These are phyloP conservation scores for Martensiomyces pterosporus DNA, from an alignment of 192 early-diverging fungal species.

Conservation along the genomic window DNA sequence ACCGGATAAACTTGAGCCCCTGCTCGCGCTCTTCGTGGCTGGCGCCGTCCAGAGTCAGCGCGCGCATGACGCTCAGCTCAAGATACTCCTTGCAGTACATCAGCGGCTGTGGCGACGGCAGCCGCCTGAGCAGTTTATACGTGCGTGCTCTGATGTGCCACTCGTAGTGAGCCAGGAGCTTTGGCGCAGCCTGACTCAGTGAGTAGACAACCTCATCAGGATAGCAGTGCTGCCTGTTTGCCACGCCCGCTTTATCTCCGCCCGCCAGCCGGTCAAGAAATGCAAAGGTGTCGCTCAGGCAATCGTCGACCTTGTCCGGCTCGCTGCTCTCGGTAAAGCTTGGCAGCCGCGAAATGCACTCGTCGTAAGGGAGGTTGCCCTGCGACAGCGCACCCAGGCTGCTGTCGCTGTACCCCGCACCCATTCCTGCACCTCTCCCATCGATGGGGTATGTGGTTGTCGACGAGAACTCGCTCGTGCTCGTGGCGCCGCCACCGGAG, in stretches of 20 bases:
- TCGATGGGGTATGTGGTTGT: background rate
- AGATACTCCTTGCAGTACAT: constrained; percentile 35
- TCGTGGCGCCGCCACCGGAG: background rate
- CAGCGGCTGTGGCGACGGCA: constrained; percentile 20
- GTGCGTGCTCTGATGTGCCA: constrained; percentile 46
- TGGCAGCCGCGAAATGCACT: constrained; percentile 13
- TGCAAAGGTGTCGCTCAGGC: constrained; percentile 13
- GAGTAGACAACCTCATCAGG: constrained; percentile 2
- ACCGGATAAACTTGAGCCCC: constrained; percentile 46
- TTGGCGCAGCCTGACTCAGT: constrained; percentile 26
- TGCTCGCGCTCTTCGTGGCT: constrained; percentile 51
- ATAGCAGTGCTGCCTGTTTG: background rate
- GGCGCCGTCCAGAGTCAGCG: constrained; percentile 31
- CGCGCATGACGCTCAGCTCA: constrained; percentile 40
- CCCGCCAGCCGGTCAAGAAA: constrained; percentile 13
- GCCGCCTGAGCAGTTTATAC: constrained; percentile 38
- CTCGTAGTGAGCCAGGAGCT: constrained; percentile 39
- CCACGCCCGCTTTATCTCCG: background rate
- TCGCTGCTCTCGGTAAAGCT: constrained; percentile 39
- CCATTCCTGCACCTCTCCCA: no score
- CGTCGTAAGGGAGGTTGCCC: no score
- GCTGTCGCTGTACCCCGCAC: no score
- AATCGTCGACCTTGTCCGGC: constrained; percentile 35
- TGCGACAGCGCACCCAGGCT: no score
- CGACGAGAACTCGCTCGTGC: constrained; percentile 11